Evolutionary conservation across 306 rosid species (phyloP).

Genomic region (Quercus parvula): DNA sequence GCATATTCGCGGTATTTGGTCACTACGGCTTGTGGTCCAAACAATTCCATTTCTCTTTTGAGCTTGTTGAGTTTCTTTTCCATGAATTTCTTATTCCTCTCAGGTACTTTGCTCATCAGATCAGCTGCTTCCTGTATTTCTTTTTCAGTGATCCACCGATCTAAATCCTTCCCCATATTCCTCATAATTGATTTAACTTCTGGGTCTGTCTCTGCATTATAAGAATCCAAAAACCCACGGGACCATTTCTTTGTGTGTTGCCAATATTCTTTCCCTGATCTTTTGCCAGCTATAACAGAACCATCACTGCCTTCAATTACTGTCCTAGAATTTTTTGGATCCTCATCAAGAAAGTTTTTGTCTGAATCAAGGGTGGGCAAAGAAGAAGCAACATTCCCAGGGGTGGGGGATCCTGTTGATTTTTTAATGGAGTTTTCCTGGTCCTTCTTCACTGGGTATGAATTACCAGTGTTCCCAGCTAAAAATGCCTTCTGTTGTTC

Average conservation of each 20-base stretch:
- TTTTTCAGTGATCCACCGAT: conserved; percentile 89
- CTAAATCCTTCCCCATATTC: conserved; percentile 83
- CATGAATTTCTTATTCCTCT: conserved; percentile 53
- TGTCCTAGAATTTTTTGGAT: conserved; percentile 44
- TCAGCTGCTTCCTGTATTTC: conserved; percentile 88
- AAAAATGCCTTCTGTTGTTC: conserved; percentile 46
- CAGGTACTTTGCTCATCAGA: conserved; percentile 61
- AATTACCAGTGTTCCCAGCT: conserved; percentile 21
- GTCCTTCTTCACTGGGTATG: conserved; percentile 42
- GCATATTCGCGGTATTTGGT: conserved; percentile 89
- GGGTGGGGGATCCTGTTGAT: conserved; percentile 39
- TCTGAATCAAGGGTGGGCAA: conserved; percentile 24
- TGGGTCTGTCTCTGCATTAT: conserved; percentile 84
- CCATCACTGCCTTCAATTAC: conserved; percentile 88
- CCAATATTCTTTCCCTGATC: conserved; percentile 93
- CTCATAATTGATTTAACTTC: conserved; percentile 74
- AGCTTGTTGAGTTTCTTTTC: conserved; percentile 80
- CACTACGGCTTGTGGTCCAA: conserved; percentile 95
- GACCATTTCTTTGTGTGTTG: conserved; percentile 99
- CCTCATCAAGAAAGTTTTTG: conserved; percentile 12
- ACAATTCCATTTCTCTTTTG: conserved; percentile 92
- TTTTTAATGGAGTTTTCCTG: conserved; percentile 31
- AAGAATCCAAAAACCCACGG: conserved; percentile 71
- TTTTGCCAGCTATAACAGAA: conserved; percentile 74
- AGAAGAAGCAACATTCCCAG: conserved; percentile 28